Conservation (phyloP, 331 rosid genomes). For the Quercus phellos region DNA sequence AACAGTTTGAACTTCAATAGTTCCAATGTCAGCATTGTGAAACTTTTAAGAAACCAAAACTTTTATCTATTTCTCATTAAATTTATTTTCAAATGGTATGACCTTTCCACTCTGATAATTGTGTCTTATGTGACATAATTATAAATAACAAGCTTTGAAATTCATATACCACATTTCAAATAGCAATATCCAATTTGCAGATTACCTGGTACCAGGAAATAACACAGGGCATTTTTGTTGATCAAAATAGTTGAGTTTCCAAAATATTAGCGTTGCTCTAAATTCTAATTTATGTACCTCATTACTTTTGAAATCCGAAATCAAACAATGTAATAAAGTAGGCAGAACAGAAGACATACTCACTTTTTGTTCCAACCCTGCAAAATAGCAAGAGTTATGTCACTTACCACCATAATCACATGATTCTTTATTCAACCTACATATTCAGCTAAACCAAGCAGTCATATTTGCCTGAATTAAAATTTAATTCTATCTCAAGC, state of each 20-base stretch:
- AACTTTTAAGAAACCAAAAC: not conserved
- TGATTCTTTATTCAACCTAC: conserved; percentile 1
- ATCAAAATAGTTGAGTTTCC: not conserved
- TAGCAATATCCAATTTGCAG: not conserved
- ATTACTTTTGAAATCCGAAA: not conserved
- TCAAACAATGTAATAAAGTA: not conserved
- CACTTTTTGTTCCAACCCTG: conserved; percentile 99
- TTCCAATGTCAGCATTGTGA: not conserved
- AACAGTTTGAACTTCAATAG: not conserved
- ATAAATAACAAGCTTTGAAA: not conserved
- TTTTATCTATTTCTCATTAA: not conserved
- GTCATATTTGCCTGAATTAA: not conserved
- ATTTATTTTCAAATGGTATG: not conserved
- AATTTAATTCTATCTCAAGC: conserved; percentile 6
- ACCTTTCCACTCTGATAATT: not conserved
- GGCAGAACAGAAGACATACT: conserved; percentile 36
- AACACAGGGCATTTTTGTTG: not conserved
- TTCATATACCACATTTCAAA: not conserved
- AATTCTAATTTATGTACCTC: conserved; percentile 2
- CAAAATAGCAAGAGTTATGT: conserved; percentile 37
- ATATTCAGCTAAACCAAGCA: conserved; percentile 1
- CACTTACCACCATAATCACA: conserved; percentile 26
- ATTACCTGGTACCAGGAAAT: not conserved
- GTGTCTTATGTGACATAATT: not conserved
- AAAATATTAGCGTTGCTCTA: not conserved